These are phyloP conservation scores for Ophiobolus disseminans DNA, from an alignment of 2,329 filamentous ascomycete genomes.

Conservation along the genomic window DNA sequence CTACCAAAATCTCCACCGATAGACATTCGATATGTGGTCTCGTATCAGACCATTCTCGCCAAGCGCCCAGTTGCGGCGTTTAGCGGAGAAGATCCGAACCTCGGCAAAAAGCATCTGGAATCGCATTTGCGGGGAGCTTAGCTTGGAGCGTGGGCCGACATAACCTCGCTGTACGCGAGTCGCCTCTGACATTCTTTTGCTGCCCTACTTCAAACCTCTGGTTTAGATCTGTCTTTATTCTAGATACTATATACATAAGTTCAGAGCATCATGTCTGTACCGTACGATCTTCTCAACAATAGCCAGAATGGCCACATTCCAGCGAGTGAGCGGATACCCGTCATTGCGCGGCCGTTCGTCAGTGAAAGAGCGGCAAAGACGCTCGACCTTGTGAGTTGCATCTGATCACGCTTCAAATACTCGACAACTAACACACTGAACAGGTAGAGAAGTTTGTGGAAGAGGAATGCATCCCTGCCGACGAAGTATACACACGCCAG, in stretches of 20 bases:
- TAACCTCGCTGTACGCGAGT: slow-evolving; percentile 31
- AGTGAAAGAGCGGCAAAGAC: slow-evolving; percentile 85
- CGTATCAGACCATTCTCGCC: slow-evolving; percentile 8
- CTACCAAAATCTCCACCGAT: neutral
- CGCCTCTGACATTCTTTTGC: slow-evolving; percentile 18
- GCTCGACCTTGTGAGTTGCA: slow-evolving; percentile 69
- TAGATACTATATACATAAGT: neutral
- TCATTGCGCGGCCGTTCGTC: slow-evolving; percentile 68
- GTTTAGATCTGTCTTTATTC: slow-evolving; percentile 3
- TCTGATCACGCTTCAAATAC: neutral
- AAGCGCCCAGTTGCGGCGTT: neutral
- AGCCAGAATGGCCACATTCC: slow-evolving; percentile 46
- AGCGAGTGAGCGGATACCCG: slow-evolving; percentile 65
- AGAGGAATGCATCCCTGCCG: slow-evolving; percentile 81
- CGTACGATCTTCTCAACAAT: slow-evolving; percentile 43
- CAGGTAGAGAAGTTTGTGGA: slow-evolving; percentile 94
- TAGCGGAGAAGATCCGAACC: slow-evolving; percentile 23
- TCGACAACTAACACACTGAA: slow-evolving; percentile 1
- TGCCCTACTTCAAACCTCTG: slow-evolving; percentile 25
- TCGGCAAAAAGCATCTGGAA: slow-evolving; percentile 27
- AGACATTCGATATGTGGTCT: slow-evolving; percentile 13
- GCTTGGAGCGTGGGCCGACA: slow-evolving; percentile 19
- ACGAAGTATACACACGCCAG: slow-evolving; percentile 80
- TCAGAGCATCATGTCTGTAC: slow-evolving; percentile 38
- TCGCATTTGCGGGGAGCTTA: slow-evolving; percentile 19